These are phyloP conservation scores for Nicotiana sylvestris DNA, from an alignment of 257 asterid species.

Conservation along the genomic window DNA sequence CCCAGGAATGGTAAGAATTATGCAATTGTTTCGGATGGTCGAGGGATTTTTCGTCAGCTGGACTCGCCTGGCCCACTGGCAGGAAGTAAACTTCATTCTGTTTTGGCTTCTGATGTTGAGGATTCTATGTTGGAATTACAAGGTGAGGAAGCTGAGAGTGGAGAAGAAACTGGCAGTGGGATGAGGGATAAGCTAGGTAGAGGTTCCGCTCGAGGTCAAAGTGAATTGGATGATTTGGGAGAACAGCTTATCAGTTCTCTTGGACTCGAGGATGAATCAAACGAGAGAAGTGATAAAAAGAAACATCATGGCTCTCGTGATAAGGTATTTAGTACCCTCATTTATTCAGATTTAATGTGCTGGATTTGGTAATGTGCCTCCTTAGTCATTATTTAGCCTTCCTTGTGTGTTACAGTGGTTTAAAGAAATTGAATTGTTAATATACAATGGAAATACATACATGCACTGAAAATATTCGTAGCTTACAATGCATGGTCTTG, in stretches of 20 bases:
- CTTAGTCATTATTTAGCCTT: neutral
- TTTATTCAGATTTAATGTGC: neutral
- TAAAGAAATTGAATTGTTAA: neutral
- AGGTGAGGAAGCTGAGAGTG: constrained; percentile 18
- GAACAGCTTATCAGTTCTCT: constrained; percentile 44
- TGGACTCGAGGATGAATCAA: constrained; percentile 48
- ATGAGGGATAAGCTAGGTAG: constrained; percentile 18
- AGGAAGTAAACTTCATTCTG: constrained; percentile 36
- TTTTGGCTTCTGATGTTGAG: constrained; percentile 34
- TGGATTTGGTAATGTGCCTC: neutral
- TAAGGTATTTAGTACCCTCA: constrained; percentile 43
- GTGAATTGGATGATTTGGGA: constrained; percentile 45
- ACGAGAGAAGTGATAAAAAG: constrained; percentile 46
- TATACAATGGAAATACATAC: neutral
- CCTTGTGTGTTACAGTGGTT: neutral
- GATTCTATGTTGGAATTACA: constrained; percentile 36
- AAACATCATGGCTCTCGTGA: constrained; percentile 42
- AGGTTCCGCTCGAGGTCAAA: constrained; percentile 14
- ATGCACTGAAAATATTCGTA: neutral
- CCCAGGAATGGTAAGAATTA: constrained; percentile 2
- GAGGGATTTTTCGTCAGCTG: constrained; percentile 28
- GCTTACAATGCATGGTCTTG: neutral
- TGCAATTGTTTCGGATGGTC: constrained; percentile 14
- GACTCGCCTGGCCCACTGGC: constrained; percentile 36
- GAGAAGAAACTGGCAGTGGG: constrained; percentile 21